These are phyloP conservation scores for Sclerotinia borealis DNA, from an alignment of 2,329 filamentous ascomycete species.

Conservation along the genomic window DNA sequence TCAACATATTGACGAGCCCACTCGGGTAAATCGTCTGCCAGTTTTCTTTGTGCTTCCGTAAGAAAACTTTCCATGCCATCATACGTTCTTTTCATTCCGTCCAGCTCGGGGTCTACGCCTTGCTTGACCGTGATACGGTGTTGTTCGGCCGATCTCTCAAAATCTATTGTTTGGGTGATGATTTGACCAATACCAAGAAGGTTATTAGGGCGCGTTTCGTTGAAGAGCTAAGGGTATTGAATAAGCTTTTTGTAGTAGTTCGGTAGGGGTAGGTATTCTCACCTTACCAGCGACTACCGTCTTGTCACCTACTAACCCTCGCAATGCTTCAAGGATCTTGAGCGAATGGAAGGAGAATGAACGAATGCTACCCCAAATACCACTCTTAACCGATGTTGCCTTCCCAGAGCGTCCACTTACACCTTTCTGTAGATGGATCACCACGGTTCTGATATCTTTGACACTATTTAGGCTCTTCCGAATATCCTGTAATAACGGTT, in stretches of 20 bases:
- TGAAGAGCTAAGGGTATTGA: conserved; percentile 44
- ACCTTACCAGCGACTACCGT: conserved; percentile 50
- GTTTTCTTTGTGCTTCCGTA: conserved; percentile 56
- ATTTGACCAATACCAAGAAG: conserved; percentile 62
- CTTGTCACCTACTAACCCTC: conserved; percentile 49
- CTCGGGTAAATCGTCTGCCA: conserved; percentile 57
- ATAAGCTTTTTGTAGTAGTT: not conserved
- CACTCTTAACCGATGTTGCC: conserved; percentile 47
- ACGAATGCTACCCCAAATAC: conserved; percentile 66
- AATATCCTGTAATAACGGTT: conserved; percentile 47
- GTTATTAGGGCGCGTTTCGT: conserved; percentile 50
- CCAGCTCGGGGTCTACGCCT: conserved; percentile 68
- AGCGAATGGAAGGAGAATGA: conserved; percentile 67
- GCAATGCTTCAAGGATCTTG: conserved; percentile 59
- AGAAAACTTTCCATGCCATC: conserved; percentile 72
- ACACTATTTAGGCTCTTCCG: conserved; percentile 60
- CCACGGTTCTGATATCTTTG: conserved; percentile 65
- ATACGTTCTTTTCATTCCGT: conserved; percentile 71
- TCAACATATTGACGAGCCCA: conserved; percentile 47
- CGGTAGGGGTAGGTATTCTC: conserved; percentile 12
- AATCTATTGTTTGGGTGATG: conserved; percentile 72
- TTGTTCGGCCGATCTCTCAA: conserved; percentile 63
- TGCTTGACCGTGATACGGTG: conserved; percentile 66
- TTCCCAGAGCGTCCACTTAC: conserved; percentile 46
- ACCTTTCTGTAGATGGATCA: conserved; percentile 71